A percentile compares a stretch with the other conserved stretches of the same genome.
Conservation (phyloP, 2,329 filamentous ascomycete genomes). For the Cercospora sp. region DNA sequence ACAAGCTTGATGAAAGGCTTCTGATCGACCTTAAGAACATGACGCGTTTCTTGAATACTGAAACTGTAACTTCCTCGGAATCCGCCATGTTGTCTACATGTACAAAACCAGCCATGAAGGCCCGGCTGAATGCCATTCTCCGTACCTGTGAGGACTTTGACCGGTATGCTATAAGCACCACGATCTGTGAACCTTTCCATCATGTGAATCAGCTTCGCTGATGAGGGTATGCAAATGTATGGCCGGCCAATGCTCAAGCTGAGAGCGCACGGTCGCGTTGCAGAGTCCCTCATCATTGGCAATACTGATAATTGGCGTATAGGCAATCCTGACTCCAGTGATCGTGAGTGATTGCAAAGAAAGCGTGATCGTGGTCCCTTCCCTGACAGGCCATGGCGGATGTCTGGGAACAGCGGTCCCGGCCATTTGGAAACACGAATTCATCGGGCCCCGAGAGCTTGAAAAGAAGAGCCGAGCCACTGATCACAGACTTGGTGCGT, state of each 20-base stretch:
- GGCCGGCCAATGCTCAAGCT: neutral
- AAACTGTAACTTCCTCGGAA: neutral
- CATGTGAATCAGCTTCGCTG: too few relatives aligned
- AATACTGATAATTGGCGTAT: neutral
- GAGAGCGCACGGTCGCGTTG: neutral
- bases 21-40: neutral
- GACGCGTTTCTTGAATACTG: neutral
- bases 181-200: neutral
- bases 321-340: neutral
- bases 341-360: neutral
- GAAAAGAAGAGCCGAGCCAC: neutral
- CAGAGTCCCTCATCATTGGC: neutral
- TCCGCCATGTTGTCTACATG: neutral
- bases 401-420: neutral
- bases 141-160: neutral
- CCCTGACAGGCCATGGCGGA: neutral
- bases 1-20: neutral
- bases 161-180: neutral
- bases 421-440: neutral
- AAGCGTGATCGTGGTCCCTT: neutral
- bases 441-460: neutral
- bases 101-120: neutral
- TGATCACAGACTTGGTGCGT: neutral
- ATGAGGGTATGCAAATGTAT: neutral
- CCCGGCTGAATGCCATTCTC: neutral